Base-by-base conservation (phyloP, 345 rosid species). In the Aethionema arabicum region DNA sequence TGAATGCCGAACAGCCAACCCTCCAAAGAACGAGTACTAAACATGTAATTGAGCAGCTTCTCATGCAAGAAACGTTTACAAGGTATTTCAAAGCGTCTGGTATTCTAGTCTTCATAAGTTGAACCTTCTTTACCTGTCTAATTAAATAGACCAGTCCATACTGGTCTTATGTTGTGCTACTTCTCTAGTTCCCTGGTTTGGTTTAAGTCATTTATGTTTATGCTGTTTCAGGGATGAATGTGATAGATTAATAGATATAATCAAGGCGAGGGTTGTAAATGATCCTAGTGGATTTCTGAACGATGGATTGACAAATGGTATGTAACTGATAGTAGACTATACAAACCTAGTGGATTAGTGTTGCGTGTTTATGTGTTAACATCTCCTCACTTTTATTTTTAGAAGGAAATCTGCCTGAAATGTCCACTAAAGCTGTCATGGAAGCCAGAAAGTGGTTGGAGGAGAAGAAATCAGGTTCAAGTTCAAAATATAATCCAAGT, bases 361-460 rank as follows among this genome's bases (percentile, higher is more conserved):
- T 21, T 21, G 27, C 27, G 27, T 21, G 27, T 45, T 30, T 57
- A 27, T 47, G 50, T 72, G 15, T 59, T 66, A 59, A 72, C 63
- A 61, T 53, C 56, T 59, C 39, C 32, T 52, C 3, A 8, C 6
- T 60, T 73, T 68, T 52, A 9, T 56, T 69, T 72, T 21, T 79
- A 85, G 91, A 81, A 70, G 74, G 59, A 32, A 77, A 66, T 66
- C 63, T 46, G 57, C 80, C 80, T 72, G 85, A 77, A 59, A 63
- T 66, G 62, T 60, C 80, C 65, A 71, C 46, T 66, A 52, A 75
- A 67, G 86, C 85, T 75, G 79, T 85, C 54, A 64, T 49, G 66
- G 95, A 90, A 83, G 96, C 97, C 43, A 87, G 78, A 62, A 87
- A 78, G 60, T 89, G 95, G 95, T 65, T 85, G 13, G 82, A 82